Conservation (phyloP, 441 rosid genomes). For the Gossypium trilobum region DNA sequence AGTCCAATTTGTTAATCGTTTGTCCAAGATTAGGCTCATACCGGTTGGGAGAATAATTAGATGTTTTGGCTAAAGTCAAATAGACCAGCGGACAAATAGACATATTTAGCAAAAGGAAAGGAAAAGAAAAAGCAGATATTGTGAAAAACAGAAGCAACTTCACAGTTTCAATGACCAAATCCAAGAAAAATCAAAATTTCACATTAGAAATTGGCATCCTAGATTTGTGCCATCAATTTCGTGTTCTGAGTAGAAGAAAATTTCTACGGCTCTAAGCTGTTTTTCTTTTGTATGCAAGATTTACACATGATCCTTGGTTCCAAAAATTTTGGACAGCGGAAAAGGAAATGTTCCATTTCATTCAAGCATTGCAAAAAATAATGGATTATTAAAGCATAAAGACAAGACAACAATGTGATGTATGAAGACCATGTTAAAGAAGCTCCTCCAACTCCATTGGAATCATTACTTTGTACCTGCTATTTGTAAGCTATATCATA, state of each 20-base stretch:
- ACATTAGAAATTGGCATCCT: neutral
- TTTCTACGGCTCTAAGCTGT: neutral
- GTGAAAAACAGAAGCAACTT: neutral
- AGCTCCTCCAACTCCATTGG: constrained; percentile 23
- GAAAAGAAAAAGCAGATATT: neutral
- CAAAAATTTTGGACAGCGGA: neutral
- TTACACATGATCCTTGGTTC: neutral
- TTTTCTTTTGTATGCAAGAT: neutral
- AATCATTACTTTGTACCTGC: constrained; percentile 10
- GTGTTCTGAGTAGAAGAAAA: neutral
- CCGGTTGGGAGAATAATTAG: neutral
- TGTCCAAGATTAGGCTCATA: neutral
- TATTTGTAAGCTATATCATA: constrained; percentile 14
- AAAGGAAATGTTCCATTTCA: neutral
- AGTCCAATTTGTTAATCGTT: neutral
- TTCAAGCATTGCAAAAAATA: constrained; percentile 4
- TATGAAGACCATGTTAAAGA: constrained; percentile 3
- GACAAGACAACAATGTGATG: neutral
- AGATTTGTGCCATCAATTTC: neutral
- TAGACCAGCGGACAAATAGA: neutral
- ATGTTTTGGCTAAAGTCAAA: neutral
- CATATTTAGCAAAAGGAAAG: neutral
- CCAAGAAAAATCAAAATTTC: neutral
- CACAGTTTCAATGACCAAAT: neutral
- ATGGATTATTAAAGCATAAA: constrained; percentile 1